Conservation (phyloP, 495 filamentous ascomycete species). For the Umbilicaria muhlenbergii region DNA sequence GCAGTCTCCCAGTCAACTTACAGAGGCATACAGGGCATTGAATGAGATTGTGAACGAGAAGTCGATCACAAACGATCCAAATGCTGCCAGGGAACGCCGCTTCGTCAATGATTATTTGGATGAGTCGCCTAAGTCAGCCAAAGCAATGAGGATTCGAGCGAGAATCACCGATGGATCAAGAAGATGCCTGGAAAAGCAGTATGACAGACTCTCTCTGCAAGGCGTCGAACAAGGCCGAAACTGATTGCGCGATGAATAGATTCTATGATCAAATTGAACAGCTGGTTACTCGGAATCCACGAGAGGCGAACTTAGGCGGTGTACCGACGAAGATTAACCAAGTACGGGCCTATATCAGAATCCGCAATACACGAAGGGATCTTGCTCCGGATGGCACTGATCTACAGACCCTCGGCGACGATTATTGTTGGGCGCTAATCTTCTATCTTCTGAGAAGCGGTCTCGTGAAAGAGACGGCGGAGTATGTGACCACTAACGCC, state of each 20-base stretch:
- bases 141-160: constrained; percentile 47
- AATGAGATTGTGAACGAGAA: constrained; percentile 57
- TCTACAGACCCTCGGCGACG: constrained; percentile 55
- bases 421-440: constrained; percentile 85
- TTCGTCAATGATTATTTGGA: constrained; percentile 62
- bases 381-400: constrained; percentile 59
- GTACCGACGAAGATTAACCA: constrained; percentile 76
- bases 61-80: constrained; percentile 33
- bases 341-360: constrained; percentile 77
- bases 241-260: constrained; percentile 7
- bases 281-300: constrained; percentile 65
- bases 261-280: constrained; percentile 59
- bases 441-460: constrained; percentile 87
- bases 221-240: not conserved
- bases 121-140: constrained; percentile 43
- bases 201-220: constrained; percentile 1
- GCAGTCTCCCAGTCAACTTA: constrained; percentile 47
- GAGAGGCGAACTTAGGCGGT: constrained; percentile 80
- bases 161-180: constrained; percentile 64
- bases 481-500: constrained; percentile 67
- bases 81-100: constrained; percentile 54
- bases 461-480: constrained; percentile 64
- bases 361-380: constrained; percentile 60
- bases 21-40: constrained; percentile 64
- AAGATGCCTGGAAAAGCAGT: constrained; percentile 54